Conservation (phyloP, 306 rosid species). For the Gastrolobium bilobum region DNA sequence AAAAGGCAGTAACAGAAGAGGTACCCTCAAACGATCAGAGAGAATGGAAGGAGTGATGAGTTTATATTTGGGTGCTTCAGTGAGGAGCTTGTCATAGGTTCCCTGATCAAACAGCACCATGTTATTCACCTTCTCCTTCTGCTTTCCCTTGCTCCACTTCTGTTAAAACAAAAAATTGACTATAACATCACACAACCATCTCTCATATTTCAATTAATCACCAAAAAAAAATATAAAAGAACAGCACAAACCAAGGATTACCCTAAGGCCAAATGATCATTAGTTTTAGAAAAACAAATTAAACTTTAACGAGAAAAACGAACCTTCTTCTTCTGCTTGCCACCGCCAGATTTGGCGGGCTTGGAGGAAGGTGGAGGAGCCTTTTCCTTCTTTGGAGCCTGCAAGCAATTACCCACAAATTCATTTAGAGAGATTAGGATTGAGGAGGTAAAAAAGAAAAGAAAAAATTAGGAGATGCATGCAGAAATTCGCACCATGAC, state of each 20-base stretch:
- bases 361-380: conserved; percentile 78
- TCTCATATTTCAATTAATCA: not conserved
- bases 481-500: conserved; percentile 29
- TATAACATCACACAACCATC: not conserved
- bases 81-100: conserved; percentile 66
- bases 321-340: conserved; percentile 86
- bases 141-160: conserved; percentile 89
- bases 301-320: not conserved
- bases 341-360: conserved; percentile 78
- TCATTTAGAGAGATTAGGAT: not conserved
- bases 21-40: conserved; percentile 76
- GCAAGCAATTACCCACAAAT: not conserved
- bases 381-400: conserved; percentile 85
- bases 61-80: conserved; percentile 78
- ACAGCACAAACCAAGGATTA: not conserved
- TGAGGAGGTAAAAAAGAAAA: not conserved
- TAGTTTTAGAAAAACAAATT: not conserved
- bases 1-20: not conserved
- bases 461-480: not conserved
- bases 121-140: conserved; percentile 84
- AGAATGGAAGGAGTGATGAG: conserved; percentile 76
- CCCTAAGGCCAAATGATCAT: not conserved
- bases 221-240: not conserved
- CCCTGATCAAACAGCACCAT: conserved; percentile 73
- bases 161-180: conserved; percentile 37